A percentile compares a stretch with the other conserved stretches of the same genome.
phyloP scores from a whole-genome alignment of 495 filamentous ascomycete species.

The Hypomontagnella monticulosa region DNA sequence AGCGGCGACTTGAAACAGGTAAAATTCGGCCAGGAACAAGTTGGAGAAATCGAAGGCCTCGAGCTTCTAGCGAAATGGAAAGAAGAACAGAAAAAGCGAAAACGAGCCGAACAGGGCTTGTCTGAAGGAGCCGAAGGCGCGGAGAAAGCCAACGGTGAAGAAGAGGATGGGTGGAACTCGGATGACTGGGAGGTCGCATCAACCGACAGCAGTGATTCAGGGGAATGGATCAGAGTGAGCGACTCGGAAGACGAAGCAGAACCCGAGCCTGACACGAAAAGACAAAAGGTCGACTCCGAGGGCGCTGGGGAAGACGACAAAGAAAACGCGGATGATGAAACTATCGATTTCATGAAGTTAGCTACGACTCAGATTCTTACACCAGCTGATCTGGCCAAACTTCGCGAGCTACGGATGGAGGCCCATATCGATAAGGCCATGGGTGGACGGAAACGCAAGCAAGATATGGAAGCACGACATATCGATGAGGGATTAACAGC shows the following conservation, averaged over 20 bases:
- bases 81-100: slow-evolving; percentile 82
- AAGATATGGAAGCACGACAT: slow-evolving; percentile 67
- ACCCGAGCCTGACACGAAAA: slow-evolving; percentile 69
- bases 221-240: slow-evolving; percentile 91
- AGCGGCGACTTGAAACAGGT: slow-evolving; percentile 73
- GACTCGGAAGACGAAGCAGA: slow-evolving; percentile 83
- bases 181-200: slow-evolving; percentile 88
- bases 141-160: slow-evolving; percentile 51
- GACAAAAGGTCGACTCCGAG: slow-evolving; percentile 54
- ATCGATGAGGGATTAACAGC: slow-evolving; percentile 86
- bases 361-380: slow-evolving; percentile 91
- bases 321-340: slow-evolving; percentile 49
- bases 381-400: slow-evolving; percentile 89
- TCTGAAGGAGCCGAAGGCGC: slow-evolving; percentile 53
- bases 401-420: slow-evolving; percentile 82
- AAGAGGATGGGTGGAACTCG: slow-evolving; percentile 75
- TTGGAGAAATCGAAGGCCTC: slow-evolving; percentile 88
- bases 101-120: slow-evolving; percentile 70
- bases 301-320: slow-evolving; percentile 51
- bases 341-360: slow-evolving; percentile 67
- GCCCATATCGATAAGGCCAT: slow-evolving; percentile 74
- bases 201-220: slow-evolving; percentile 77
- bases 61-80: slow-evolving; percentile 95
- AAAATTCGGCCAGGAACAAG: slow-evolving; percentile 82
- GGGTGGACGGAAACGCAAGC: slow-evolving; percentile 56